A percentile compares a stretch with the other conserved stretches of the same genome.
phyloP scores from a whole-genome alignment of 116 monocot genomes.

The Phalaenopsis hybrid region DNA sequence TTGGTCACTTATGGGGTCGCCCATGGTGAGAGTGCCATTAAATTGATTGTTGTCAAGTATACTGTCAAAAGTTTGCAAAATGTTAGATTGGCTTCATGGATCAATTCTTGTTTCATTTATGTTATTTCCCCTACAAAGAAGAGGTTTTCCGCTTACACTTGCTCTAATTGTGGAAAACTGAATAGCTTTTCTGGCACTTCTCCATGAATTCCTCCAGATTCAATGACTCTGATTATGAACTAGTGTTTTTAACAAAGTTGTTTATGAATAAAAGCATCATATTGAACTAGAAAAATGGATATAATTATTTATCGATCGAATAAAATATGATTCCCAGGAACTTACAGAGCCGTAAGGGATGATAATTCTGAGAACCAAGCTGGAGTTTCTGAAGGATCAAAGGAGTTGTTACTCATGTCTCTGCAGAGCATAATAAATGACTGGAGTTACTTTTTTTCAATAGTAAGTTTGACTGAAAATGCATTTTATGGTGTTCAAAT shows the following conservation, averaged over 20 bases:
- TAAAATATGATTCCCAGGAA: neutral
- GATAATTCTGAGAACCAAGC: conserved; percentile 29
- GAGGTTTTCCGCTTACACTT: conserved; percentile 12
- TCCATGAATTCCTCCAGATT: conserved; percentile 31
- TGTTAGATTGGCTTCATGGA: neutral
- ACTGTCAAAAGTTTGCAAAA: conserved; percentile 12
- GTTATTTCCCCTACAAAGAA: neutral
- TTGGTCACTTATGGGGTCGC: conserved; percentile 14
- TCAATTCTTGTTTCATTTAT: neutral
- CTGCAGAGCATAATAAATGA: conserved; percentile 9
- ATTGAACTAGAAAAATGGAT: neutral
- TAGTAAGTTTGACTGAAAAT: neutral
- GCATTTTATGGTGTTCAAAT: neutral
- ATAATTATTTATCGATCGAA: neutral
- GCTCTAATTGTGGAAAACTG: conserved; percentile 18
- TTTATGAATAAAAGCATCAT: neutral
- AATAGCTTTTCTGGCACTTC: conserved; percentile 33
- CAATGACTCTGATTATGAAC: conserved; percentile 22
- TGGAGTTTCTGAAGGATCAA: conserved; percentile 32
- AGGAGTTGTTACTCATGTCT: conserved; percentile 44
- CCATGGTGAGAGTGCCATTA: conserved; percentile 37
- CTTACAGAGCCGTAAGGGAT: conserved; percentile 31
- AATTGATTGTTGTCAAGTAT: conserved; percentile 33
- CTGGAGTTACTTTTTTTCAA: neutral
- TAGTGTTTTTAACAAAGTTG: neutral